Evolutionary conservation across 805 yeast species (phyloP).

Genomic region (Candida pini): DNA sequence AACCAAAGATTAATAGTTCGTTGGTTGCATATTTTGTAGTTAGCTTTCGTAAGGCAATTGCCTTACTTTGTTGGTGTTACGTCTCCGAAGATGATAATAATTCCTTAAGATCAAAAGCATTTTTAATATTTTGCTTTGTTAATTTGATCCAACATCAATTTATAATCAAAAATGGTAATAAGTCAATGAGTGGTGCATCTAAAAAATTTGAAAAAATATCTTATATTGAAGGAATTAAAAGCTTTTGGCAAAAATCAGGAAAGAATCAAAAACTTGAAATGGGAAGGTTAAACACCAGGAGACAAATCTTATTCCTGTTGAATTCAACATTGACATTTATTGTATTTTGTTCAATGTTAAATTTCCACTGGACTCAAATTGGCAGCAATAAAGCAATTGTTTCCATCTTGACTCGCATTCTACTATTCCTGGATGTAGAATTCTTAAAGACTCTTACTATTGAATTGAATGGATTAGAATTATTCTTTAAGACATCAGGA

Average conservation of each 20-base stretch:
- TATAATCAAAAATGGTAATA: constrained; percentile 15
- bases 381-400: constrained; percentile 8
- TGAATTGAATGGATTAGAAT: constrained; percentile 16
- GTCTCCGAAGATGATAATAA: constrained; percentile 25
- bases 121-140: constrained; percentile 19
- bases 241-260: constrained; percentile 11
- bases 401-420: constrained; percentile 7
- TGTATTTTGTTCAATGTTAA: constrained; percentile 14
- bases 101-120: constrained; percentile 23
- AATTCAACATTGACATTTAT: constrained; percentile 6
- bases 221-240: constrained; percentile 15
- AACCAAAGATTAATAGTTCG: constrained; percentile 8
- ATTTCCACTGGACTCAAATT: constrained; percentile 13
- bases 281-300: constrained; percentile 13
- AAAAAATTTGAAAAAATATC: neutral
- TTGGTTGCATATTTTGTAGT: constrained; percentile 23
- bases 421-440: constrained; percentile 18
- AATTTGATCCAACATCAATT: constrained; percentile 23
- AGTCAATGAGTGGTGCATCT: neutral
- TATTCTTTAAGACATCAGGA: constrained; percentile 6
- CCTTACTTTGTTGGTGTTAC: constrained; percentile 24
- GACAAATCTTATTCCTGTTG: constrained; percentile 11
- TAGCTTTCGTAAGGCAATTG: constrained; percentile 22
- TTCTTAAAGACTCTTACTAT: constrained; percentile 16
- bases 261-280: constrained; percentile 16